Percentiles rank a stretch among this genome's conserved stretches.
Conservation (phyloP, 2,329 filamentous ascomycete species). For the Aspergillus ochraceus region DNA sequence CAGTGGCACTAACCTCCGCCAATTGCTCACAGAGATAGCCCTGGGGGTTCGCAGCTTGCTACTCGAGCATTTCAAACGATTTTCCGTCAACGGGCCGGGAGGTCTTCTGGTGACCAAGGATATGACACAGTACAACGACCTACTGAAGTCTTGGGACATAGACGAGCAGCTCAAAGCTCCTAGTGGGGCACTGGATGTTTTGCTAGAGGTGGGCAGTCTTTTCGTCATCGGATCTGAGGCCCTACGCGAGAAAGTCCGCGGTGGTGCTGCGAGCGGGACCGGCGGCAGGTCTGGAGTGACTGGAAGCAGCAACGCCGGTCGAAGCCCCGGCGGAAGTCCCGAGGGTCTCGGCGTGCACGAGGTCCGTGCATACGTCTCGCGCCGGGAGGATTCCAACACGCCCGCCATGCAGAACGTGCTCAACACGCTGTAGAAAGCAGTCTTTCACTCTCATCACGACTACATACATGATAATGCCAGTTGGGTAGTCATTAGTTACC, state of each 20-base stretch:
- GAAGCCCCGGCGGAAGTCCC: conserved; percentile 35
- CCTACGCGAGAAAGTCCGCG: conserved; percentile 67
- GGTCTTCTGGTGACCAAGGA: conserved; percentile 96
- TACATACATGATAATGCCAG: too few relatives aligned
- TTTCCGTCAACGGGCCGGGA: conserved; percentile 87
- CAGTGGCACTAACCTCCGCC: conserved; percentile 73
- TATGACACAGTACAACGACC: conserved; percentile 86
- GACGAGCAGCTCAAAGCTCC: conserved; percentile 57
- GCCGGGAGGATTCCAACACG: conserved; percentile 78
- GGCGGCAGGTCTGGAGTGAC: conserved; percentile 26
- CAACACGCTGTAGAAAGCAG: conserved; percentile 54
- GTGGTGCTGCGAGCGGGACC: conserved; percentile 52
- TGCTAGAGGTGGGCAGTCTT: conserved; percentile 90
- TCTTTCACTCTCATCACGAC: too few relatives aligned
- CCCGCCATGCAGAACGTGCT: conserved; percentile 82
- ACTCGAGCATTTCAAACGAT: conserved; percentile 92
- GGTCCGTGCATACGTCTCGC: conserved; percentile 80
- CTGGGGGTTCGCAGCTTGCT: conserved; percentile 74
- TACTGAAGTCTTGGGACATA: conserved; percentile 79
- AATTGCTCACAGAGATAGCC: conserved; percentile 81
- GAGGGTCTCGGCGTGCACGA: conserved; percentile 43
- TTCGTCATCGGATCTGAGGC: conserved; percentile 90
- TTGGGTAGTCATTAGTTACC: too few relatives aligned
- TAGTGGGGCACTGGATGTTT: conserved; percentile 69
- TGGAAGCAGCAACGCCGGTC: conserved; percentile 35